Evolutionary conservation across 2,329 filamentous ascomycete genomes (phyloP).

Genomic region (Daldinia eschscholtzii): DNA sequence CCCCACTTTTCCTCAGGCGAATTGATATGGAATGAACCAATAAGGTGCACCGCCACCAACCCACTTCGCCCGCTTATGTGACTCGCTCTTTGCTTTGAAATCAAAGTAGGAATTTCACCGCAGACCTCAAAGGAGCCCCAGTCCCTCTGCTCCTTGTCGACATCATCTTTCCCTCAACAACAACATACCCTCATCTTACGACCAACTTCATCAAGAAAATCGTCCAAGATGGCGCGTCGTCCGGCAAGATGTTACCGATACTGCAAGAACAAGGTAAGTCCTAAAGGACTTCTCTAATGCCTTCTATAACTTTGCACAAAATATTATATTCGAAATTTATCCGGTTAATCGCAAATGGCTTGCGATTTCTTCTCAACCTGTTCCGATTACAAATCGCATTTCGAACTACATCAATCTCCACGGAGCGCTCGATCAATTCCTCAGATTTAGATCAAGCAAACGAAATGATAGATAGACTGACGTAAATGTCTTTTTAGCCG

Average conservation of each 20-base stretch:
- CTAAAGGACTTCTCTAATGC: conserved; percentile 18
- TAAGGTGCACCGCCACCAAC: conserved; percentile 26
- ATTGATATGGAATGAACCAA: conserved; percentile 45
- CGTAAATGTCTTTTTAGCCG: conserved; percentile 76
- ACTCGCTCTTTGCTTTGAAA: conserved; percentile 65
- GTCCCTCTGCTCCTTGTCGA: conserved; percentile 45
- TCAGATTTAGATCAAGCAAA: not conserved
- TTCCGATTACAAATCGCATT: conserved; percentile 14
- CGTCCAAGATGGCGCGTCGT: conserved; percentile 98
- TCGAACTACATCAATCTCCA: conserved; percentile 2
- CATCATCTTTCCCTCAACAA: conserved; percentile 55
- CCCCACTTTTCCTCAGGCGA: conserved; percentile 50
- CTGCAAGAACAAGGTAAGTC: conserved; percentile 99
- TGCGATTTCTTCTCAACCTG: conserved; percentile 20
- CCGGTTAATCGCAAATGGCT: conserved; percentile 20
- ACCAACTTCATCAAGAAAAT: conserved; percentile 64
- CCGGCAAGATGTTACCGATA: conserved; percentile 99
- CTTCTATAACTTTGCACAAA: conserved; percentile 18
- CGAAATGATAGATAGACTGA: conserved; percentile 59
- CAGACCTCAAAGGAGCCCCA: conserved; percentile 52
- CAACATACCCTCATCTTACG: conserved; percentile 56
- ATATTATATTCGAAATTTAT: conserved; percentile 25
- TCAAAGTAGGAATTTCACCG: conserved; percentile 57
- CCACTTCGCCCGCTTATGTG: conserved; percentile 47
- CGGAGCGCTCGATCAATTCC: conserved; percentile 7